Percentiles rank a stretch among this genome's conserved stretches.
Evolutionary conservation across 116 monocot genomes (phyloP).

Genomic region (Papilionanthe hybrid): DNA sequence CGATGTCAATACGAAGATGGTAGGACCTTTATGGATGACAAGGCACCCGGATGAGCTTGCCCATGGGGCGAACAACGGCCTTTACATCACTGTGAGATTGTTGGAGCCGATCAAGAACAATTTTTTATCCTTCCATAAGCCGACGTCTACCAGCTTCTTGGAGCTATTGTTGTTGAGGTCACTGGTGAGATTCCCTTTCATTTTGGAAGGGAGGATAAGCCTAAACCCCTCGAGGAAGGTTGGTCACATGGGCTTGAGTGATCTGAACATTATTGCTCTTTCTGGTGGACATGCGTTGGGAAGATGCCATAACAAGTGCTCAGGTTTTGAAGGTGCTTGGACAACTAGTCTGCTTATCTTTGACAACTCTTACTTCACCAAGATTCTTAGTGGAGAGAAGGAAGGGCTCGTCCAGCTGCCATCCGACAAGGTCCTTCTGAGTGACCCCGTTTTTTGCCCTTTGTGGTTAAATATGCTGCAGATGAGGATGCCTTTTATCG

Average conservation of each 20-base stretch:
- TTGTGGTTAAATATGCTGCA: slow-evolving; percentile 38
- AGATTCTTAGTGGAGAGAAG: slow-evolving; percentile 58
- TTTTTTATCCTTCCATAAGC: slow-evolving; percentile 54
- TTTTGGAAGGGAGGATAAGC: too few species aligned
- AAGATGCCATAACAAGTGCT: slow-evolving; percentile 72
- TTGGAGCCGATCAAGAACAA: slow-evolving; percentile 71
- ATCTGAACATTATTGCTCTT: slow-evolving; percentile 54
- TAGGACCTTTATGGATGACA: slow-evolving; percentile 70
- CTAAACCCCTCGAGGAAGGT: too few species aligned
- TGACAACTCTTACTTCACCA: slow-evolving; percentile 83
- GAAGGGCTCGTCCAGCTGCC: slow-evolving; percentile 46
- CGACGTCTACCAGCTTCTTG: too few species aligned
- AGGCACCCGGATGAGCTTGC: slow-evolving; percentile 33
- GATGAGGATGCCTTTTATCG: slow-evolving; percentile 95
- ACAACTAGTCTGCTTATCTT: slow-evolving; percentile 68
- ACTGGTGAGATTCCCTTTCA: too few species aligned
- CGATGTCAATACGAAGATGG: slow-evolving; percentile 53
- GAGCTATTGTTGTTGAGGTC: too few species aligned
- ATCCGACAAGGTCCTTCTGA: slow-evolving; percentile 41
- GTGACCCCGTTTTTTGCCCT: slow-evolving; percentile 42
- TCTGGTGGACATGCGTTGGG: slow-evolving; percentile 53
- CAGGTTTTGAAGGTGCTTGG: slow-evolving; percentile 92
- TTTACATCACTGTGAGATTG: slow-evolving; percentile 55
- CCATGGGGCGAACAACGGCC: slow-evolving; percentile 60
- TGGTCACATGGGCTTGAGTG: slow-evolving; percentile 53